Evolutionary conservation across 2,329 filamentous ascomycete genomes (phyloP).

Genomic region (Cordyceps cicadae): DNA sequence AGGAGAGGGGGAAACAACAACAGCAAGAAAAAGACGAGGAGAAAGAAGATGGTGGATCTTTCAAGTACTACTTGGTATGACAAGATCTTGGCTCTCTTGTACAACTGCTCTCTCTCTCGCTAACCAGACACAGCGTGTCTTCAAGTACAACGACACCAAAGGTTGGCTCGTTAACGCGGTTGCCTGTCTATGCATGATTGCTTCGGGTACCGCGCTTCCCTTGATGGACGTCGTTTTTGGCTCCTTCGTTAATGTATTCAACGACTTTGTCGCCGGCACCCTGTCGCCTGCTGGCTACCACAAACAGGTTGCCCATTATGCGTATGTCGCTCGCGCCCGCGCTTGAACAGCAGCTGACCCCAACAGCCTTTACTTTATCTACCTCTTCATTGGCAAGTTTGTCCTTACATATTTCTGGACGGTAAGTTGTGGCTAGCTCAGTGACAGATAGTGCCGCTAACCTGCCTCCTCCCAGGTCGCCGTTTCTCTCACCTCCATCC

Average conservation of each 20-base stretch:
- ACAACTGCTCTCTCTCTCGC: neutral
- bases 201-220: slow-evolving; percentile 33
- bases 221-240: slow-evolving; percentile 55
- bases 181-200: slow-evolving; percentile 29
- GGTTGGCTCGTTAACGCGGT: slow-evolving; percentile 30
- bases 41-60: neutral
- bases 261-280: slow-evolving; percentile 41
- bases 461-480: slow-evolving; percentile 21
- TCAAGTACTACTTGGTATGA: slow-evolving; percentile 11
- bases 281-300: slow-evolving; percentile 40
- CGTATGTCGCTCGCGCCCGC: slow-evolving; percentile 23
- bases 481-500: slow-evolving; percentile 30
- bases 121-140: slow-evolving; percentile 24
- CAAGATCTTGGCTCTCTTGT: neutral
- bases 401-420: slow-evolving; percentile 46
- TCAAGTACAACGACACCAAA: slow-evolving; percentile 29
- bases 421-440: slow-evolving; percentile 24
- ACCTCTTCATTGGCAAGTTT: slow-evolving; percentile 49
- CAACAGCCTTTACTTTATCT: slow-evolving; percentile 46
- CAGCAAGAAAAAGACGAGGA: neutral
- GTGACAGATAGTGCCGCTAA: neutral
- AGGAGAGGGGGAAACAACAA: neutral
- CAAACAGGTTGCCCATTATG: slow-evolving; percentile 36
- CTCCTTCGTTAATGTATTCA: slow-evolving; percentile 45
- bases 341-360: neutral